These are phyloP conservation scores for Saccharomycodes ludwigii DNA, from an alignment of 805 yeast species.

Conservation along the genomic window DNA sequence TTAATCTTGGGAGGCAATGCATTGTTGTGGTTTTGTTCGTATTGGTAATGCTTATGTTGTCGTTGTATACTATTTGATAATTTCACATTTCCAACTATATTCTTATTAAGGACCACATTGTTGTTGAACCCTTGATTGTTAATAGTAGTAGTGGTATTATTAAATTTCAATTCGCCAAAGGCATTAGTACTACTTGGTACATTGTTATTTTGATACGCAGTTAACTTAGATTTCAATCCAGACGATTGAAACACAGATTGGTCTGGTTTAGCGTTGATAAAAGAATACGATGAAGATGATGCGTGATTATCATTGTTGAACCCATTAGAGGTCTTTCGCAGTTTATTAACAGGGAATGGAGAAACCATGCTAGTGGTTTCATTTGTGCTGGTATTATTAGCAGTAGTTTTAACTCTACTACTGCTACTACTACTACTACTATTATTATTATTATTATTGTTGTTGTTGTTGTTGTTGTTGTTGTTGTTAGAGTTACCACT, in stretches of 20 bases:
- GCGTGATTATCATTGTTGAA: slow-evolving; percentile 4
- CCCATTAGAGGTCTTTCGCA: slow-evolving; percentile 1
- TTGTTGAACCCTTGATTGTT: too few species aligned
- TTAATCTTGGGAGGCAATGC: too few species aligned
- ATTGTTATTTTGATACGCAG: too few species aligned
- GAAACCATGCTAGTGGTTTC: too few species aligned
- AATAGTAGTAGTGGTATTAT: too few species aligned
- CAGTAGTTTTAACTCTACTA: slow-evolving; percentile 2
- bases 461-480: neutral
- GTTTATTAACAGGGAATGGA: slow-evolving; percentile 2
- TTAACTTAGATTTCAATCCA: slow-evolving; percentile 20
- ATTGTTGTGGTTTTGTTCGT: too few species aligned
- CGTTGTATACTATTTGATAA: too few species aligned
- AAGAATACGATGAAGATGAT: slow-evolving; percentile 6
- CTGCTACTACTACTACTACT: neutral
- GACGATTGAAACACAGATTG: slow-evolving; percentile 16
- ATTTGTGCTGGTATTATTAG: slow-evolving; percentile 11
- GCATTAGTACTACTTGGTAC: too few species aligned
- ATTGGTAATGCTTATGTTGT: too few species aligned
- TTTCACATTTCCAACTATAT: too few species aligned
- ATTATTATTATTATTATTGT: neutral
- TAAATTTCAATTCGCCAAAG: too few species aligned
- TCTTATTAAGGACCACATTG: too few species aligned
- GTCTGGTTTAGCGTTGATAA: slow-evolving; percentile 16
- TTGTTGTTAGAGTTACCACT: neutral